Evolutionary conservation across 257 asterid genomes (phyloP).

Genomic region (Jacaranda mimosifolia): DNA sequence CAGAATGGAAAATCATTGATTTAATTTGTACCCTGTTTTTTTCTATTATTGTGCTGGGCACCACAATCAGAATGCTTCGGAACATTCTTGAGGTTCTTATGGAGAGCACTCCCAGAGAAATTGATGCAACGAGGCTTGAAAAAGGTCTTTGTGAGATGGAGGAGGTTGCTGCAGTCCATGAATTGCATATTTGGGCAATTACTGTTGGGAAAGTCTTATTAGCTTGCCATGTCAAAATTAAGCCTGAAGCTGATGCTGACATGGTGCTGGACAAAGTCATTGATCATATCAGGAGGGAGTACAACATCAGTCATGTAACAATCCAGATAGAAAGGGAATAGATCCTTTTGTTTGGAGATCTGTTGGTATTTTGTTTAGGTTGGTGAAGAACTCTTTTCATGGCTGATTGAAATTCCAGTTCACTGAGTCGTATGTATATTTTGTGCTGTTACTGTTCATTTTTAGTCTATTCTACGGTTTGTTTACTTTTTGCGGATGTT

Average conservation of each 20-base stretch:
- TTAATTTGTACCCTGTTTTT: constrained; percentile 72
- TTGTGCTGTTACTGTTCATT: too few relatives aligned
- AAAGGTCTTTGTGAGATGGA: constrained; percentile 77
- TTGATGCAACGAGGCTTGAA: constrained; percentile 72
- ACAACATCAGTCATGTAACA: constrained; percentile 77
- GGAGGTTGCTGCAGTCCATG: constrained; percentile 75
- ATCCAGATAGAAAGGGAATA: constrained; percentile 78
- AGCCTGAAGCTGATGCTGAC: constrained; percentile 75
- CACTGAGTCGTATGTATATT: neutral
- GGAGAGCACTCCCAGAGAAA: constrained; percentile 84
- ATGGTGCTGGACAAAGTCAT: constrained; percentile 72
- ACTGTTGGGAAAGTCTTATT: constrained; percentile 73
- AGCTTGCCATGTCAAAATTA: constrained; percentile 75
- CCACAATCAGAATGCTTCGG: constrained; percentile 73
- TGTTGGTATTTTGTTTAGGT: neutral
- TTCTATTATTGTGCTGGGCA: constrained; percentile 61
- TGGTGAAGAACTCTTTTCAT: neutral
- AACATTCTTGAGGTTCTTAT: constrained; percentile 74
- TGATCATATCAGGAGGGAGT: constrained; percentile 65
- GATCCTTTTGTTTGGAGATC: neutral
- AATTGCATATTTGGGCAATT: constrained; percentile 81
- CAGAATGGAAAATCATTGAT: constrained; percentile 78
- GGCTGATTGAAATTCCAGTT: neutral
- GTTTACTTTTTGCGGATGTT: neutral
- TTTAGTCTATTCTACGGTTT: neutral